These are phyloP conservation scores for Pseudogymnoascus sp. DNA, from an alignment of 2,329 filamentous ascomycete genomes.

Conservation along the genomic window DNA sequence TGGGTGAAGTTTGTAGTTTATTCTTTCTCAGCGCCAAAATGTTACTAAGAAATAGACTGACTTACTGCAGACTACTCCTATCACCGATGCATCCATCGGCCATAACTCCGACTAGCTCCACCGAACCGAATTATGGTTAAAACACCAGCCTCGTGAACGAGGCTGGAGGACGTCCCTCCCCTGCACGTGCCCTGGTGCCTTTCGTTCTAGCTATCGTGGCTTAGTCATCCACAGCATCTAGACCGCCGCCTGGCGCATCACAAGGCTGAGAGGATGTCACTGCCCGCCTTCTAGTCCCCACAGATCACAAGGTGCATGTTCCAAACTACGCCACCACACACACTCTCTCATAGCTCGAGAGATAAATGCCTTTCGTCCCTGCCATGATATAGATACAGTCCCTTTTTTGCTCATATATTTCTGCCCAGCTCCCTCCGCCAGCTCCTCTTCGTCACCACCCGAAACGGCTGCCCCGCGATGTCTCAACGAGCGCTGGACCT, in stretches of 20 bases:
- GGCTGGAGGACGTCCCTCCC: neutral
- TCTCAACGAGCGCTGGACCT: conserved; percentile 45
- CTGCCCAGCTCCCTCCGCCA: conserved; percentile 9
- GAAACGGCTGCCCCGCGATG: neutral
- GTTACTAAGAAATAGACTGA: neutral
- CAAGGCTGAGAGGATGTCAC: conserved; percentile 8
- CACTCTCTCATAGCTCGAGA: neutral
- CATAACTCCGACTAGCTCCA: neutral
- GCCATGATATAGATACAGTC: neutral
- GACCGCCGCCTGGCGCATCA: conserved; percentile 1
- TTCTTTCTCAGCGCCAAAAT: neutral
- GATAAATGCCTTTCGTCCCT: neutral
- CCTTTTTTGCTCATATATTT: conserved; percentile 4
- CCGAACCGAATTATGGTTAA: neutral
- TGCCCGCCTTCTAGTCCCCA: neutral
- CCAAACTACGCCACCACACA: neutral
- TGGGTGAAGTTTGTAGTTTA: neutral
- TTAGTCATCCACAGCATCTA: neutral
- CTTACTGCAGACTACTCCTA: neutral
- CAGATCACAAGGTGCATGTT: conserved; percentile 2
- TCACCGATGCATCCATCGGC: neutral
- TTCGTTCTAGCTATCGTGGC: neutral
- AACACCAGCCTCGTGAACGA: neutral
- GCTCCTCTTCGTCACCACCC: conserved; percentile 10
- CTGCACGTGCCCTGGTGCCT: neutral